Evolutionary conservation across 306 rosid species (phyloP).

Genomic region (Quercus berberidifolia): DNA sequence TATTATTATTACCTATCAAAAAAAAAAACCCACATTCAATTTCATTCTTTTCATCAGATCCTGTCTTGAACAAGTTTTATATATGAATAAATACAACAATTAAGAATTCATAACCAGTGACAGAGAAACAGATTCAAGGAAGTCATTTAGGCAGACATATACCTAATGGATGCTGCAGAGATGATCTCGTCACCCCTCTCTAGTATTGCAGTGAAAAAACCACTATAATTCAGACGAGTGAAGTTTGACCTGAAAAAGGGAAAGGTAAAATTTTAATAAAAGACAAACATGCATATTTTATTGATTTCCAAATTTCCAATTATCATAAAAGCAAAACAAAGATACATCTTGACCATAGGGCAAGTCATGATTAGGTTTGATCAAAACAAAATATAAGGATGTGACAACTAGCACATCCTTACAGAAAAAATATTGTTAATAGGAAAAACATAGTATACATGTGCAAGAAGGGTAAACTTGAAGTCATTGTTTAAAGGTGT

Average conservation of each 20-base stretch:
- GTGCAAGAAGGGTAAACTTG: neutral
- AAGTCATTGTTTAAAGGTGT: neutral
- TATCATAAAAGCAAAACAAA: neutral
- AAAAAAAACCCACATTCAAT: neutral
- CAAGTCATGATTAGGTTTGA: neutral
- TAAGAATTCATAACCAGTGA: conserved; percentile 5
- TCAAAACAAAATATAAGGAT: neutral
- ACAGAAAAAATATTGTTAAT: too few species aligned
- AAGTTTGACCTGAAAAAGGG: conserved; percentile 73
- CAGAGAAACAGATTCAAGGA: neutral
- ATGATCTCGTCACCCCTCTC: conserved; percentile 84
- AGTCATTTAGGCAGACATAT: conserved; percentile 18
- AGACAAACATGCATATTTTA: neutral
- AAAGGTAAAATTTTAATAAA: conserved; percentile 13
- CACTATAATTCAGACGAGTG: conserved; percentile 67
- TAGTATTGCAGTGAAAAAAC: conserved; percentile 81
- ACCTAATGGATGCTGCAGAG: conserved; percentile 78
- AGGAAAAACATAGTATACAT: neutral
- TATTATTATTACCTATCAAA: too few species aligned
- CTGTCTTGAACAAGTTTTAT: neutral
- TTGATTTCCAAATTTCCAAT: neutral
- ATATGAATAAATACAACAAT: neutral
- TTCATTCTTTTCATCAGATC: neutral
- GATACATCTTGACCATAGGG: neutral
- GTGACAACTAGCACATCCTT: neutral